phyloP scores from a whole-genome alignment of 495 filamentous ascomycete genomes.

The Oidiodendron maius region DNA sequence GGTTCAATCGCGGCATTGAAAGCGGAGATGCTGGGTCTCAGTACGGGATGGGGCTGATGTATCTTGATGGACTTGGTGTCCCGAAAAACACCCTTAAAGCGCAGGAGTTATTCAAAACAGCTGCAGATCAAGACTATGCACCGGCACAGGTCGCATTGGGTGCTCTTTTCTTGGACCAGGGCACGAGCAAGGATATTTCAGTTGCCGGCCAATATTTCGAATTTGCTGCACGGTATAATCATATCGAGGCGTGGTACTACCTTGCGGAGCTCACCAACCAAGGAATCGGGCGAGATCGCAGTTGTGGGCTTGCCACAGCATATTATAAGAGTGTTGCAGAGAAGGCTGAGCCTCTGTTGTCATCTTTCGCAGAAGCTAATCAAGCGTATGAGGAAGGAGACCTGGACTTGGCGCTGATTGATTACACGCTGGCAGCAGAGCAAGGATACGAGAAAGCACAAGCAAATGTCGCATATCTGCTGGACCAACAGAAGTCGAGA shows the following conservation, averaged over 20 bases:
- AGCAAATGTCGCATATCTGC: conserved; percentile 87
- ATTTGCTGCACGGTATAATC: conserved; percentile 78
- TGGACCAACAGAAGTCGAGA: conserved; percentile 73
- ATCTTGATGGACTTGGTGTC: conserved; percentile 79
- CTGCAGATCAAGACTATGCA: conserved; percentile 79
- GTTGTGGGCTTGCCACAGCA: conserved; percentile 71
- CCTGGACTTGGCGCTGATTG: conserved; percentile 74
- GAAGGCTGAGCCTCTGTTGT: conserved; percentile 77
- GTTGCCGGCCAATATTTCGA: conserved; percentile 86
- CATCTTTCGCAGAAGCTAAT: conserved; percentile 82
- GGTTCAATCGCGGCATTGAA: conserved; percentile 79
- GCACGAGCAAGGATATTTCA: conserved; percentile 53
- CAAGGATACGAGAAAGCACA: conserved; percentile 93
- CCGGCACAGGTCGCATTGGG: conserved; percentile 81
- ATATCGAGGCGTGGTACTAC: conserved; percentile 93
- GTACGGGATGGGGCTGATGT: conserved; percentile 79
- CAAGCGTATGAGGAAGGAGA: conserved; percentile 79
- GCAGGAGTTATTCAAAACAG: conserved; percentile 71
- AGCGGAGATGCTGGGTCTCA: conserved; percentile 83
- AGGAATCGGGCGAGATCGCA: conserved; percentile 73
- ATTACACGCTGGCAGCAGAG: conserved; percentile 88
- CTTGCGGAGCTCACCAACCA: conserved; percentile 84
- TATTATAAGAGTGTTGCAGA: conserved; percentile 97
- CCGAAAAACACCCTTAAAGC: conserved; percentile 67
- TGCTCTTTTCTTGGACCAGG: conserved; percentile 84